Base-by-base conservation (phyloP, 2,329 filamentous ascomycete genomes). In the Claviceps sp. region DNA sequence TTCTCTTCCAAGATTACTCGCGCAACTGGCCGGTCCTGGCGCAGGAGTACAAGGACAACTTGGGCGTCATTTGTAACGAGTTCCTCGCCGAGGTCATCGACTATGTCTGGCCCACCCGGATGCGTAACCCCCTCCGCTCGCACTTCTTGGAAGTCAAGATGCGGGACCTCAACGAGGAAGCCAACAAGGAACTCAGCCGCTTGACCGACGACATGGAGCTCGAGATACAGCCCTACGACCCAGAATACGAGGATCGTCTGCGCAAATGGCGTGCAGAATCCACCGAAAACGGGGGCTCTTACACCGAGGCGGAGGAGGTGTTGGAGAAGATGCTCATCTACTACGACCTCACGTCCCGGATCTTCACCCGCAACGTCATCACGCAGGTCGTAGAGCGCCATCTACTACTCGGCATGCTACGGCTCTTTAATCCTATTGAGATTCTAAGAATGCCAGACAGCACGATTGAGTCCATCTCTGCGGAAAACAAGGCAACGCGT, bases 281-380 rank as follows among this genome's bases (percentile, higher is more conserved):
- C 0, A 69, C 68, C 0, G 63, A 69, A 54, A 68, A 75, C 6
- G 73, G 72, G 0, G 70, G 68, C 26, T 68, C 66, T 0, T 76
- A 74, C 57, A 71, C 69, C 2, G 73, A 77, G 53, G 74, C 74
- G 0, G 72, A 77, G 54, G 74, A 77, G 60, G 73, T 77, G 0
- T 58, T 76, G 26, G 74, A 77, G 61, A 77, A 77, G 66, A 77
- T 76, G 74, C 65, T 77, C 50, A 77, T 77, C 55, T 77, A 74
- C 64, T 77, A 77, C 55, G 73, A 77, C 41, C 68, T 77, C 8
- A 74, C 73, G 2, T 72, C 73, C 6, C 73, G 74, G 59, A 73
- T 72, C 48, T 77, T 76, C 54, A 75, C 73, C 30, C 68, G 74
- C 51, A 77, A 77, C 55, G 69, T 74, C 52, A 75, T 77, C 51